A percentile compares a stretch with the other conserved stretches of the same genome.
These are phyloP conservation scores for Salix caprea DNA, from an alignment of 345 rosid genomes.

Conservation along the genomic window DNA sequence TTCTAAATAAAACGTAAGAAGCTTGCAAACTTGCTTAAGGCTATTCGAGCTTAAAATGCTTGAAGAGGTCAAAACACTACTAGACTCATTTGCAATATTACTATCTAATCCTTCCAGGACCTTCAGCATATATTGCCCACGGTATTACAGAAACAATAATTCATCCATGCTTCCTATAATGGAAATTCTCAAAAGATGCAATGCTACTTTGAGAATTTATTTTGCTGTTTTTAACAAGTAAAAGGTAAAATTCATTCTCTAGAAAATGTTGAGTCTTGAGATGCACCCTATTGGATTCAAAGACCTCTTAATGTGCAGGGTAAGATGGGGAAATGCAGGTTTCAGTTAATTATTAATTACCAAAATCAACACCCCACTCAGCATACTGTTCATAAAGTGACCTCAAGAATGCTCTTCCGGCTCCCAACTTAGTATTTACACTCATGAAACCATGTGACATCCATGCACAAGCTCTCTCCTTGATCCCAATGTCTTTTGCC, in stretches of 20 bases:
- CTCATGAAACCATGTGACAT: slow-evolving; percentile 91
- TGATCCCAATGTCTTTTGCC: slow-evolving; percentile 72
- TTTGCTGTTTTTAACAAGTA: not conserved
- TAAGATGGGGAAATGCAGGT: not conserved
- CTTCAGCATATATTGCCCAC: not conserved
- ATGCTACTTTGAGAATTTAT: not conserved
- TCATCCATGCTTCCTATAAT: not conserved
- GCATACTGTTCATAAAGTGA: slow-evolving; percentile 81
- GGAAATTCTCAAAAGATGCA: not conserved
- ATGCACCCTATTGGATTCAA: not conserved
- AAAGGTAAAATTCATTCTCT: not conserved
- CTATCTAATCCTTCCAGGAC: not conserved
- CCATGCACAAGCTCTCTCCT: slow-evolving; percentile 88
- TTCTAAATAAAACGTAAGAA: not conserved
- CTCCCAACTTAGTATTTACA: slow-evolving; percentile 61
- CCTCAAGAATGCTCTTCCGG: slow-evolving; percentile 82
- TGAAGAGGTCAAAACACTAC: not conserved
- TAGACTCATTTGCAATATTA: not conserved
- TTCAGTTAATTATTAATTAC: slow-evolving; percentile 34
- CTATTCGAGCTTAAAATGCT: not conserved
- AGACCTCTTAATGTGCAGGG: not conserved
- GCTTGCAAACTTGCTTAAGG: not conserved
- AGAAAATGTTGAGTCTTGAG: not conserved
- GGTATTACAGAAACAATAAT: not conserved
- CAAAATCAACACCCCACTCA: slow-evolving; percentile 93